Evolutionary conservation across 148 eudicot species (phyloP).

Genomic region (Chenopodium album): DNA sequence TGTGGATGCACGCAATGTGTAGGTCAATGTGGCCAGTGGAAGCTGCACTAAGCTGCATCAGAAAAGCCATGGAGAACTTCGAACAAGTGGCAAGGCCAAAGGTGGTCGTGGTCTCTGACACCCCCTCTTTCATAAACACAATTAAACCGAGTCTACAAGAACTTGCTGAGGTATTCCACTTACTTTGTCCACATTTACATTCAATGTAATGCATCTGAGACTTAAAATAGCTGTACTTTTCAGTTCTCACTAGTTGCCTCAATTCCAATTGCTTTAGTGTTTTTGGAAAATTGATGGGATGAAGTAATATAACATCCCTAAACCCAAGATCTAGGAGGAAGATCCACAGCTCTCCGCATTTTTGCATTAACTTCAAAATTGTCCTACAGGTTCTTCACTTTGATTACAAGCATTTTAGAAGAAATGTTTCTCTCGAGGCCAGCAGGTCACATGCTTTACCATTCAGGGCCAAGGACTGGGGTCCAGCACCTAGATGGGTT

Average conservation of each 20-base stretch:
- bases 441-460: slow-evolving; percentile 30
- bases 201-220: background rate
- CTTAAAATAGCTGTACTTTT: background rate
- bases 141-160: slow-evolving; percentile 47
- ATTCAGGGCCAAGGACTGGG: slow-evolving; percentile 88
- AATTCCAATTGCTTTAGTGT: background rate
- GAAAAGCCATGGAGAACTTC: slow-evolving; percentile 42
- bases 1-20: slow-evolving; percentile 17
- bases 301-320: background rate
- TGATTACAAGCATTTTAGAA: slow-evolving; percentile 58
- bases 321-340: background rate
- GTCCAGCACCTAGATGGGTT: slow-evolving; percentile 99
- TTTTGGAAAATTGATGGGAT: background rate
- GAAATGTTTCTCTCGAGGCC: slow-evolving; percentile 49
- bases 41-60: slow-evolving; percentile 72
- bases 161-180: slow-evolving; percentile 64
- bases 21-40: slow-evolving; percentile 68
- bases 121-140: slow-evolving; percentile 60
- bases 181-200: background rate
- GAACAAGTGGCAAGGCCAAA: slow-evolving; percentile 45
- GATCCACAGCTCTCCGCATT: background rate
- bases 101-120: slow-evolving; percentile 79
- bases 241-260: background rate
- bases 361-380: background rate
- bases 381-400: slow-evolving; percentile 72